Base-by-base conservation (phyloP, 2,329 filamentous ascomycete species). In the Diaporthe vexans region DNA sequence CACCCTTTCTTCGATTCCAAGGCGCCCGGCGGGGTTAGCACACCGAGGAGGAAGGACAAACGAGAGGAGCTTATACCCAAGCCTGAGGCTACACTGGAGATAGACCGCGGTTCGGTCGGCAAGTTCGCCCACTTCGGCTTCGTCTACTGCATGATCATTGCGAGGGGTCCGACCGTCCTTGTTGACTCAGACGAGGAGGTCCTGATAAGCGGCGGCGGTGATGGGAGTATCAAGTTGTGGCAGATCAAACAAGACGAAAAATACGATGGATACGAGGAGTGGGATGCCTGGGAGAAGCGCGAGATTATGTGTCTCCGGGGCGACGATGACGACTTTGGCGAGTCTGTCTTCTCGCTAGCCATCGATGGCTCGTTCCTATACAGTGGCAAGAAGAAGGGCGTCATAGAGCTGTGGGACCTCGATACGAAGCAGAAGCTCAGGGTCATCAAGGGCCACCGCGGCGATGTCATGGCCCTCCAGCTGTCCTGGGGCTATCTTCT, bases 141-240 rank as follows among this genome's bases (percentile, higher is more conserved):
- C 81, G 92, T 99, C 0, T 98, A 98, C 82, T 97, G 95, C 82
- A 98, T 98, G 96, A 88, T 97, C 7, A 88, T 99, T 74, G 92
- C 94, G 0, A 91, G 90, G 75, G 94, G 94, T 0, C 88, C 89
- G 0, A 91, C 89, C 0, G 86, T 91, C 1, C 88, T 94, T 9
- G 88, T 94, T 5, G 93, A 93, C 9, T 87, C 90, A 0, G 91
- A 94, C 1, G 91, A 93, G 35, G 95, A 98, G 78, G 91, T 97
- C 0, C 83, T 99, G 51, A 91, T 99, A 43, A 97, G 96, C 0
- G 97, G 95, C 11, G 95, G 95, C 48, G 97, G 97, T 43, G 97
- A 98, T 80, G 97, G 97, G 0, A 94, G 94, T 0, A 95, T 99
- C 81, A 97, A 98, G 83, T 83, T 98, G n/a, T 99, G 97, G 97